phyloP scores from a whole-genome alignment of 2,329 filamentous ascomycete genomes.

The Sclerotiophoma versabilis region DNA sequence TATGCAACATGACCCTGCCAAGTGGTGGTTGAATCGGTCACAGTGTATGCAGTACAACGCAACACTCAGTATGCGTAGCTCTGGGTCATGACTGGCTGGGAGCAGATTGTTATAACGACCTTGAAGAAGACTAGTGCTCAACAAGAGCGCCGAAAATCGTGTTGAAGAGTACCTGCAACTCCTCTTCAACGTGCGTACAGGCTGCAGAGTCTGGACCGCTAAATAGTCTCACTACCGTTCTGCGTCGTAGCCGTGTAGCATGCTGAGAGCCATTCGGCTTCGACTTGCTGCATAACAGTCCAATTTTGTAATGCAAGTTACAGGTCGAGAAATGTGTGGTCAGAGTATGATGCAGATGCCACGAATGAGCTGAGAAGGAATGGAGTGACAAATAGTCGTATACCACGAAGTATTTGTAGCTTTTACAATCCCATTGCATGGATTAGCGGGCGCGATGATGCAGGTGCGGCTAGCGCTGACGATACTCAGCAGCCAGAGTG shows the following conservation, averaged over 20 bases:
- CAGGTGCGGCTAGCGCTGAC: constrained; percentile 6
- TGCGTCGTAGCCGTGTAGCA: background rate
- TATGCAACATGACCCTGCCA: background rate
- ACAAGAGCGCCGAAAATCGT: background rate
- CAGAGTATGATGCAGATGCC: too few relatives aligned
- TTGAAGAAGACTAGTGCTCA: background rate
- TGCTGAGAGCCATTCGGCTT: background rate
- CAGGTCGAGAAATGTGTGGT: too few relatives aligned
- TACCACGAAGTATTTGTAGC: too few relatives aligned
- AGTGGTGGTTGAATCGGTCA: background rate
- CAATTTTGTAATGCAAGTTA: too few relatives aligned
- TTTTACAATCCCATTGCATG: too few relatives aligned
- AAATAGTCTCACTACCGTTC: background rate
- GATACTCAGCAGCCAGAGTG: background rate
- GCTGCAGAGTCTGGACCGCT: background rate
- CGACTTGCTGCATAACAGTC: too few relatives aligned
- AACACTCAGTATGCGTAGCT: background rate
- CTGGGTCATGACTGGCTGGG: background rate
- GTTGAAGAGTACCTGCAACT: background rate
- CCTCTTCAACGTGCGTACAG: background rate
- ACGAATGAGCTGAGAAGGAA: too few relatives aligned
- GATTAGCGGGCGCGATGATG: background rate
- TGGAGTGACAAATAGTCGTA: too few relatives aligned
- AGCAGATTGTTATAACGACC: background rate
- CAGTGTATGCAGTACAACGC: background rate